Conservation (phyloP, 23 red algal genomes). For the Pyropia haitanensis region DNA sequence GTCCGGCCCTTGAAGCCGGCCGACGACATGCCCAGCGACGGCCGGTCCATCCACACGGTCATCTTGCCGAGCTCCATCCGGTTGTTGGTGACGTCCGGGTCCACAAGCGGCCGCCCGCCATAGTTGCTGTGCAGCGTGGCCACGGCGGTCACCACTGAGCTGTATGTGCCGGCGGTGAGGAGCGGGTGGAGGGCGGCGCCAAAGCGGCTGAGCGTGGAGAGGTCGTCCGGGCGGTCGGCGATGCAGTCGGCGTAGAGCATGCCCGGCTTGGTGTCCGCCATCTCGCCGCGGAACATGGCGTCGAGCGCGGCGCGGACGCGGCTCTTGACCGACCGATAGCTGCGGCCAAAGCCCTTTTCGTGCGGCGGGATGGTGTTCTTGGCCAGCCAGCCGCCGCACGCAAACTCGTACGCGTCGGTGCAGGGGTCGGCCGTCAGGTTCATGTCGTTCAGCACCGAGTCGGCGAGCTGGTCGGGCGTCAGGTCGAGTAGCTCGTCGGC, state of each 20-base stretch:
- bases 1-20: too few relatives aligned
- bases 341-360: conserved; percentile 43
- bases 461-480: conserved; percentile 2
- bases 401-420: conserved; percentile 80
- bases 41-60: too few relatives aligned
- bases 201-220: too few relatives aligned
- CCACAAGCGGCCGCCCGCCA: too few relatives aligned
- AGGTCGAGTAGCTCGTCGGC: too few relatives aligned
- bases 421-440: conserved; percentile 75
- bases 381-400: conserved; percentile 81
- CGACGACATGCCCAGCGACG: too few relatives aligned
- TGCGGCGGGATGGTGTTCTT: conserved; percentile 53
- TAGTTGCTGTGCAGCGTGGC: too few relatives aligned
- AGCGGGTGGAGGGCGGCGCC: too few relatives aligned
- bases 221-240: conserved; percentile 6
- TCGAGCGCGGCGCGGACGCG: conserved; percentile 52
- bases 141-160: too few relatives aligned
- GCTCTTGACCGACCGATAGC: conserved; percentile 19
- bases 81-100: too few relatives aligned
- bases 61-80: too few relatives aligned
- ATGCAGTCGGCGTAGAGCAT: conserved; percentile 45
- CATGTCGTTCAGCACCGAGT: conserved; percentile 46
- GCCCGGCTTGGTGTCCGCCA: conserved; percentile 30
- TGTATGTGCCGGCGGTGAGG: too few relatives aligned
- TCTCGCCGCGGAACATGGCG: neutral